These are phyloP conservation scores for Rosa multiflora DNA, from an alignment of 306 rosid species.

Conservation along the genomic window DNA sequence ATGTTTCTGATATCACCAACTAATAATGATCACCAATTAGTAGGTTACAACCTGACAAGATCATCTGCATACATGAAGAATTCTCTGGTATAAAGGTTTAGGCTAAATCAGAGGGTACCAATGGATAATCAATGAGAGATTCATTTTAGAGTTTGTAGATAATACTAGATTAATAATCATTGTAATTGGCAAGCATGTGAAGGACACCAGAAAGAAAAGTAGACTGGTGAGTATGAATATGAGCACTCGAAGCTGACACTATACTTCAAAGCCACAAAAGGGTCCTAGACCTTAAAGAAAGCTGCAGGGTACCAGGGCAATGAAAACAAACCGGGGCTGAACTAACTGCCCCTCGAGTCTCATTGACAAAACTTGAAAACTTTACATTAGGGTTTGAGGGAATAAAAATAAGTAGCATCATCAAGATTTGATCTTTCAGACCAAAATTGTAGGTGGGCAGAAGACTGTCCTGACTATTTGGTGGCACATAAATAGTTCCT, in stretches of 20 bases:
- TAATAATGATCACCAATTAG: conserved; percentile 19
- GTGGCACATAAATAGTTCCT: neutral
- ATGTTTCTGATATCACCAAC: conserved; percentile 71
- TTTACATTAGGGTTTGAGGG: neutral
- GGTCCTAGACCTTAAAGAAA: neutral
- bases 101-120: neutral
- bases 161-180: neutral
- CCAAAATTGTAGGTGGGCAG: neutral
- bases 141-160: neutral
- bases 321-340: neutral
- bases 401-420: neutral
- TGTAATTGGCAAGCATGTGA: no score
- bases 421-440: neutral
- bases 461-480: neutral
- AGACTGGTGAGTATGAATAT: neutral
- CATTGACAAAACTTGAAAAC: neutral
- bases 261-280: neutral
- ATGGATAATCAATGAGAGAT: neutral
- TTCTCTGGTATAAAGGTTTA: neutral
- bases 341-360: neutral
- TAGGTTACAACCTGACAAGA: conserved; percentile 3
- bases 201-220: neutral
- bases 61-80: conserved; percentile 8
- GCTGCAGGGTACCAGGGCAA: neutral
- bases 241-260: neutral